Conservation (phyloP, 768 basidiomycete species). For the Inosperma sp. region DNA sequence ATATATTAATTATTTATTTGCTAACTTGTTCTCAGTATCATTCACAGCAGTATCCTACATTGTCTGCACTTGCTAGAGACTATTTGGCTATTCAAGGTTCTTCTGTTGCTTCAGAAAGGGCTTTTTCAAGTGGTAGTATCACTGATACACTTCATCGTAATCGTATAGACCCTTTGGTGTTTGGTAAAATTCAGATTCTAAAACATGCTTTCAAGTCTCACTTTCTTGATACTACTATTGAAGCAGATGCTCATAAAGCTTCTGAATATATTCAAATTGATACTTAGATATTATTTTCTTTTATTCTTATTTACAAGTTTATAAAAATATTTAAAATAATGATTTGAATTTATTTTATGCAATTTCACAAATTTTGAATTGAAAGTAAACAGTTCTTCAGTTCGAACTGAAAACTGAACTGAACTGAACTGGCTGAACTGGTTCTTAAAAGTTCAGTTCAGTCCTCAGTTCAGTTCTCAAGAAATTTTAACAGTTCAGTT, state of each 20-base stretch:
- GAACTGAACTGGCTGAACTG: constrained; percentile 16
- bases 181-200: constrained; percentile 17
- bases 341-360: no score
- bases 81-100: constrained; percentile 28
- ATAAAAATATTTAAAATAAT: no score
- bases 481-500: constrained; percentile 12
- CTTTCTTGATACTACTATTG: constrained; percentile 10
- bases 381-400: no score
- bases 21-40: constrained; percentile 10
- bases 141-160: constrained; percentile 17
- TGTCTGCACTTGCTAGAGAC: constrained; percentile 14
- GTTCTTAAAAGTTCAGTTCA: constrained; percentile 15
- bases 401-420: constrained; percentile 13
- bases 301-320: no score
- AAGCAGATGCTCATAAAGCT: constrained; percentile 10
- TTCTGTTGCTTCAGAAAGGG: constrained; percentile 23
- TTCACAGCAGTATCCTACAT: constrained; percentile 11
- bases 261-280: constrained; percentile 5
- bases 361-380: no score
- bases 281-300: constrained; percentile 4
- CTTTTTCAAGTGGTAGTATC: constrained; percentile 23
- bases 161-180: constrained; percentile 7
- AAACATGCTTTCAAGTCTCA: constrained; percentile 20
- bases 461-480: constrained; percentile 13
- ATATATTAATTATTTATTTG: neutral